Evolutionary conservation across 179 eudicot genomes (phyloP), one percentile per base, ranked within the genome.

Genomic region (Sideroxylon spinosum): DNA sequence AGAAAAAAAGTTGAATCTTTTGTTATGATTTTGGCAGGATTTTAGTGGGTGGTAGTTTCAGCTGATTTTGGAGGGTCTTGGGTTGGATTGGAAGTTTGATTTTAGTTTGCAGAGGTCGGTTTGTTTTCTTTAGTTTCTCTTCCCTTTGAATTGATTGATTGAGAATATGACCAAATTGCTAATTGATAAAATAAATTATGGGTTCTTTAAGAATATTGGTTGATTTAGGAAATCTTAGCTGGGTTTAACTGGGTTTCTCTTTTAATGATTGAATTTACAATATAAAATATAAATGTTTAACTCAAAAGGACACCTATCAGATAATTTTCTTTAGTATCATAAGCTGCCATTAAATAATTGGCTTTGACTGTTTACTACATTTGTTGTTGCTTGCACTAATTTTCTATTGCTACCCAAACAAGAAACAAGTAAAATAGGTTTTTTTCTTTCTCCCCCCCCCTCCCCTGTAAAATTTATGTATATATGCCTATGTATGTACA

Each of bases 201-300:
- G 66, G 68, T 74, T 84, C 23, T 57, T 37, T 13, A 7, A 22
- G 26, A 71, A 77, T 74, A 71, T 77, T 77, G 76, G 80, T 64
- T 80, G 74, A 55, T 83, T 81, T 81, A 53, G 53, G 76, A 79
- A 79, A 81, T 86, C 85, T 85, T 81, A 76, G 80, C 82, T 84
- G 88, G 89, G 85, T 78, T 88, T 87, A 78, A 55, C 83, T 84
- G 79, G 53, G 78, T 68, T 85, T 37, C 82, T 79, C 74, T 66
- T 65, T 81, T 83, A 88, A 89, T 91, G 86, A 87, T 84, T 84
- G 86, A 78, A 79, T 70, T 83, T 82, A 73, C 60, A 77, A 60
- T 79, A 75, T 82, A 83, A 84, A 86, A 85, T 81, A 74, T 83
- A n/a, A 9, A 16, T 26, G n/a, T 77, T 67, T 20, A 63, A 71